Base-by-base conservation (phyloP, 1,284 basidiomycete genomes). In the Chiua sp. region DNA sequence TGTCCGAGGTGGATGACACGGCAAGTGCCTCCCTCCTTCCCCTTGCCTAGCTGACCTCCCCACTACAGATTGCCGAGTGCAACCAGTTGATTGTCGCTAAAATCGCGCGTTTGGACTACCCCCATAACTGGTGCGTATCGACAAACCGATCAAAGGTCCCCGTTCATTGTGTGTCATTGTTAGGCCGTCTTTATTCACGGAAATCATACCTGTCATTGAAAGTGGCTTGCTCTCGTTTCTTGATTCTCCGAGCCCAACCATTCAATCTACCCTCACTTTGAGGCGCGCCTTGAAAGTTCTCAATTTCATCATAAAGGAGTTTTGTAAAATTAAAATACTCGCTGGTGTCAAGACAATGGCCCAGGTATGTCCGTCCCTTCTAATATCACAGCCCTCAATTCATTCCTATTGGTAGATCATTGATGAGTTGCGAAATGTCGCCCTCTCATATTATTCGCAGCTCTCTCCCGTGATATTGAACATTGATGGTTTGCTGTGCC, bases 1-100 rank as follows among this genome's bases (percentile, higher is more conserved):
- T 93, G 39, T 83, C 89, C 61, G 92, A 93, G 68, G 73, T 79
- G 47, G 91, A 93, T 67, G 91, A 92, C 62, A 84, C 85, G 28
- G 92, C 91, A 64, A 13, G 74, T 70, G 66, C 5, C 37, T 56
- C 52, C 39, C 3, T 16, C 32, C 50, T 32, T 53, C 56, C 56
- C 50, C 47, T 5, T 51, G 32, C 60, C 54, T 55, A 56, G 32
- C 59, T 55, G 46, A 62, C 55, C 28, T 57, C 50, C 23, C 47
- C 47, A 53, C 37, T 44, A 50, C 63, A 93, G 92, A 90, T 94
- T 61, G 83, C 88, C 32, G 79, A 87, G 59, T 91, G 86, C 68
- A 93, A 93, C 63, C 81, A 89, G 66, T 68, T 88, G 35, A 85
- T 91, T 33, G 80, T 91, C 7, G 79, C 84, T 10, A 93, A 87